phyloP scores from a whole-genome alignment of 371 early-diverging fungal species.

The Actinomucor elegans region DNA sequence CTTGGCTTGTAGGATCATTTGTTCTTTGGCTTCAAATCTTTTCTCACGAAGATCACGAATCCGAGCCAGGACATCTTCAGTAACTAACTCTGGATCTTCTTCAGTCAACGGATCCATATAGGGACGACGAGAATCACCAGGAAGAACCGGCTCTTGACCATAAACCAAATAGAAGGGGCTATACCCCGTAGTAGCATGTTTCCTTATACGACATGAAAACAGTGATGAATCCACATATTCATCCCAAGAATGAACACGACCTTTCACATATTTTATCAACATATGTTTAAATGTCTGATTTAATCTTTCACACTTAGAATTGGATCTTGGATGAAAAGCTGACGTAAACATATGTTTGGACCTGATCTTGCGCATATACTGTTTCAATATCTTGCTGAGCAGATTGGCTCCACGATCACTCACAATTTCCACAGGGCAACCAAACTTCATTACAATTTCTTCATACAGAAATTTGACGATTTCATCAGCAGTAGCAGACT shows the following conservation, averaged over 20 bases:
- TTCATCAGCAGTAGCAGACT: slow-evolving; percentile 12
- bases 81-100: background rate
- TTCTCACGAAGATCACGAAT: background rate
- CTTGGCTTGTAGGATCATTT: background rate
- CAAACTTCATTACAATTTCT: slow-evolving; percentile 30
- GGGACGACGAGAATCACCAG: slow-evolving; percentile 9
- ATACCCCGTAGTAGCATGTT: slow-evolving; percentile 4
- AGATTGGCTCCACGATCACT: slow-evolving; percentile 30
- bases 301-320: slow-evolving; percentile 26
- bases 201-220: slow-evolving; percentile 8
- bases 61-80: background rate
- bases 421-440: slow-evolving; percentile 23
- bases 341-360: background rate
- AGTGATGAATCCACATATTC: slow-evolving; percentile 4
- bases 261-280: slow-evolving; percentile 3
- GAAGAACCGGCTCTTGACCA: slow-evolving; percentile 14
- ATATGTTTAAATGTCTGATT: slow-evolving; percentile 13
- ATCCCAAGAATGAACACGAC: slow-evolving; percentile 5
- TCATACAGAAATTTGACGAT: slow-evolving; percentile 7
- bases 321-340: slow-evolving; percentile 6
- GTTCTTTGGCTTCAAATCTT: background rate
- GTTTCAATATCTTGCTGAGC: background rate
- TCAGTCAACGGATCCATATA: background rate
- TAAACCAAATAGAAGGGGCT: slow-evolving; percentile 17
- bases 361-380: background rate